phyloP scores from a whole-genome alignment of 805 yeast species.

The Zygosaccharomyces pseudorouxii region DNA sequence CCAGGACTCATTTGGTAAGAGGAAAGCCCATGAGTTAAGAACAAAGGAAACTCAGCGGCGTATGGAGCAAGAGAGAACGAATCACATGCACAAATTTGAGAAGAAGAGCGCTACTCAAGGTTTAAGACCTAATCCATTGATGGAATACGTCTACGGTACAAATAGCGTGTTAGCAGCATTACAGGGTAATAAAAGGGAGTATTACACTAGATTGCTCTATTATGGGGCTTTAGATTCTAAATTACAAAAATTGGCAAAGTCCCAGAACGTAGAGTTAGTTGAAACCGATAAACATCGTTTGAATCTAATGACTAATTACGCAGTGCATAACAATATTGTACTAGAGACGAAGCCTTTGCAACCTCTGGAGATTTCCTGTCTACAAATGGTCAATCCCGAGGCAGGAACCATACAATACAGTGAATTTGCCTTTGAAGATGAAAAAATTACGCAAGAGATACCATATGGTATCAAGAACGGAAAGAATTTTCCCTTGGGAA shows the following conservation, averaged over 20 bases:
- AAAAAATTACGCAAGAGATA: slow-evolving; percentile 23
- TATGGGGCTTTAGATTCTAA: slow-evolving; percentile 40
- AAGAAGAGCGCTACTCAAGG: slow-evolving; percentile 14
- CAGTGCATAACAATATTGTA: slow-evolving; percentile 78
- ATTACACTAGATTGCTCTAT: slow-evolving; percentile 48
- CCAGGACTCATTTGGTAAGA: slow-evolving; percentile 15
- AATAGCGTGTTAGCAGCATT: slow-evolving; percentile 72
- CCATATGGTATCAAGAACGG: slow-evolving; percentile 26
- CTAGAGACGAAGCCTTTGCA: slow-evolving; percentile 50
- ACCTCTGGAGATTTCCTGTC: slow-evolving; percentile 21
- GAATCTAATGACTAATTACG: slow-evolving; percentile 57
- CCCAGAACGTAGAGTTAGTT: slow-evolving; percentile 24
- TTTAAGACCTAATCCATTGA: slow-evolving; percentile 41
- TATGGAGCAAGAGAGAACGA: slow-evolving; percentile 4
- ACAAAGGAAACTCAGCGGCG: slow-evolving; percentile 6
- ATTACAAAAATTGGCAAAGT: slow-evolving; percentile 46
- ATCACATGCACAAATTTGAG: slow-evolving; percentile 9
- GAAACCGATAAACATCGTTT: slow-evolving; percentile 43
- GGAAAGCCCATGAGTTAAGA: slow-evolving; percentile 18
- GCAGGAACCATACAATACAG: slow-evolving; percentile 16
- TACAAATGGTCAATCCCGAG: slow-evolving; percentile 32
- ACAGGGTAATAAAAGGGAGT: slow-evolving; percentile 48
- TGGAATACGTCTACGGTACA: slow-evolving; percentile 73
- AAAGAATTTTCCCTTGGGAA: slow-evolving; percentile 55
- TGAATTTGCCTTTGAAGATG: slow-evolving; percentile 24